Conservation (phyloP, 2,329 filamentous ascomycete genomes). For the Cyphellophora attinorum region DNA sequence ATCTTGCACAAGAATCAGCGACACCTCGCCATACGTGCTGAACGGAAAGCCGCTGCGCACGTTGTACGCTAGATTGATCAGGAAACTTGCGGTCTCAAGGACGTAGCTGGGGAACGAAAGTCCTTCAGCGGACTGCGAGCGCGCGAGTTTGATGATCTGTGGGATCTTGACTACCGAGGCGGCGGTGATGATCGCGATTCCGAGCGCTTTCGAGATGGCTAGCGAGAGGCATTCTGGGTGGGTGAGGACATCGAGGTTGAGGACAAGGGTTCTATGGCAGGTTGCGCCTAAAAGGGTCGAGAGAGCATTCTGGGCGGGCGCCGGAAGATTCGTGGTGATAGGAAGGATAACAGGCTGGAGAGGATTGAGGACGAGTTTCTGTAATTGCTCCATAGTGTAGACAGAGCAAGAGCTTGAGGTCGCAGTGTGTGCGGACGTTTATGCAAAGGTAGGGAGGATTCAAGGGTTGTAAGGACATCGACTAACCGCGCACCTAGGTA, state of each 20-base stretch:
- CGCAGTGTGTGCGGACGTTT: too few species aligned
- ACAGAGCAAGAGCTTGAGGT: too few species aligned
- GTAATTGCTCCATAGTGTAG: slow-evolving; percentile 31
- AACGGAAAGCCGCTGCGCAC: slow-evolving; percentile 86
- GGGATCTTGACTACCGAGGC: slow-evolving; percentile 92
- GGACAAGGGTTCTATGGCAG: slow-evolving; percentile 80
- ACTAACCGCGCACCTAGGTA: too few species aligned
- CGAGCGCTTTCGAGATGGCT: slow-evolving; percentile 82
- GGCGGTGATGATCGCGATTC: slow-evolving; percentile 84
- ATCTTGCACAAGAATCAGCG: slow-evolving; percentile 85
- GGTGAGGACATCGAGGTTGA: slow-evolving; percentile 67
- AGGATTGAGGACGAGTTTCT: slow-evolving; percentile 30
- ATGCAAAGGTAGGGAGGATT: too few species aligned
- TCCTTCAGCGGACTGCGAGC: slow-evolving; percentile 69
- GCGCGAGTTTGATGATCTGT: slow-evolving; percentile 85
- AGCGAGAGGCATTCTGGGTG: slow-evolving; percentile 76
- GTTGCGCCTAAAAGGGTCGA: slow-evolving; percentile 68
- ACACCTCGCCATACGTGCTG: slow-evolving; percentile 92
- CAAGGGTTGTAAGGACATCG: too few species aligned
- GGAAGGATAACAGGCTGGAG: slow-evolving; percentile 48
- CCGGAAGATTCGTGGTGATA: slow-evolving; percentile 63
- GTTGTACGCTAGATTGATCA: slow-evolving; percentile 89
- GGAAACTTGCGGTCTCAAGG: slow-evolving; percentile 78
- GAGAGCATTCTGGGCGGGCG: slow-evolving; percentile 63
- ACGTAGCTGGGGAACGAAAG: slow-evolving; percentile 85